Evolutionary conservation across 768 basidiomycete species (phyloP), one percentile per base, ranked within the genome.

Genomic region (Lentinula sp.): DNA sequence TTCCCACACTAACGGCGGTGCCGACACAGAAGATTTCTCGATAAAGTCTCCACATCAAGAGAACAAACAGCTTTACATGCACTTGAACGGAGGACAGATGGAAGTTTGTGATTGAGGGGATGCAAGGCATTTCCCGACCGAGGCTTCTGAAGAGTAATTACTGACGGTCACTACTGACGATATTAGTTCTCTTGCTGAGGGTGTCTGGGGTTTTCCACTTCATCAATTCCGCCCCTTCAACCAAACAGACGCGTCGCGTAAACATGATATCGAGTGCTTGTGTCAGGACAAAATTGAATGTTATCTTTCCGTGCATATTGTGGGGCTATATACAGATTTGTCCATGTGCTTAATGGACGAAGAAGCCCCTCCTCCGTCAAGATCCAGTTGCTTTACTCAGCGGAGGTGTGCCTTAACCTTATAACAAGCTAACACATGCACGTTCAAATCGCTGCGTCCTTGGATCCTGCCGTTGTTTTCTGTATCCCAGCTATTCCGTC

Each of bases 401-500:
- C 46, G 46, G 18, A n/a, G 46, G 23, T 56, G 23, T 56, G 37
- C 55, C 20, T 41, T 41, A 56, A 56, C 55, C 55, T 56, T 56
- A 56, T 42, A 43, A 45, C 53, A 54, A 53, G 42, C 41, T 52
- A 43, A 61, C 60, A 60, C 62, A 59, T 52, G 60, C 23, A 33
- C 23, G 36, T 36, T 72, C 70, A 80, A 63, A 81, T 70, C 39
- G 73, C 75, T 59, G 75, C 77, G 66, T 80, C 79, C 70, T 78
- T 83, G 16, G 76, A 65, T 58, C 71, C 73, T 65, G 68, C 68
- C 51, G 67, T 61, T 8, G 72, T 61, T 61, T 72, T 72, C 37
- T 64, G 62, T 20, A 70, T 63, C 45, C 80, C 85, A 59, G 83
- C 81, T 62, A 91, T 81, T 65, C 87, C 80, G 68, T 90, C 87